Conservation (phyloP, 2,329 filamentous ascomycete genomes). For the Macrophomina pseudophaseolina region DNA sequence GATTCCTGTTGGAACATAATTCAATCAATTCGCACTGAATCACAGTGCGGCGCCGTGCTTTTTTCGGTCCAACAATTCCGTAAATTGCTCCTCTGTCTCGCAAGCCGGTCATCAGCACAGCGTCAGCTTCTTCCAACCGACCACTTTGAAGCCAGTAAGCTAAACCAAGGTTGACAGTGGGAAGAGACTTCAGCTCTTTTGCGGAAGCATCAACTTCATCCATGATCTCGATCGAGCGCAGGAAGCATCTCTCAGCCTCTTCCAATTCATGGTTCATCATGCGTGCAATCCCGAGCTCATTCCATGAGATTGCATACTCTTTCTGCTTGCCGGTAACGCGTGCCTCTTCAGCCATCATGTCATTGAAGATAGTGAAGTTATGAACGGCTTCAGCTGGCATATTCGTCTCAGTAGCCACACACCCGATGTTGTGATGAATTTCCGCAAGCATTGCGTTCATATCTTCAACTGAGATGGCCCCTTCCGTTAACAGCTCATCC, state of each 20-base stretch:
- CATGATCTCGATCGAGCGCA: conserved; percentile 28
- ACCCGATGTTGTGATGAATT: conserved; percentile 31
- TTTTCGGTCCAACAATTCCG: too few relatives aligned
- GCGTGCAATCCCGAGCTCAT: conserved; percentile 30
- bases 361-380: conserved; percentile 29
- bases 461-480: background rate
- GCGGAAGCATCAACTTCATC: conserved; percentile 28
- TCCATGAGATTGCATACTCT: conserved; percentile 31
- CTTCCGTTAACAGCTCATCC: background rate
- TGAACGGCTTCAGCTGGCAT: conserved; percentile 27
- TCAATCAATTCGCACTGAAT: too few relatives aligned
- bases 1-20: too few relatives aligned
- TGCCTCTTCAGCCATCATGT: conserved; percentile 29
- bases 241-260: conserved; percentile 30
- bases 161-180: conserved; percentile 31
- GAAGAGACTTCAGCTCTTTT: conserved; percentile 27
- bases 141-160: conserved; percentile 31
- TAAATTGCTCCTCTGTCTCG: conserved; percentile 25
- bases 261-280: conserved; percentile 30
- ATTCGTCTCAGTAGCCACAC: conserved; percentile 31
- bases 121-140: conserved; percentile 27
- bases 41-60: too few relatives aligned
- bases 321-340: conserved; percentile 20
- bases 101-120: conserved; percentile 24
- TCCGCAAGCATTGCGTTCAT: conserved; percentile 29